phyloP scores from a whole-genome alignment of 2,329 filamentous ascomycete species.

The Neocucurbitaria cava region DNA sequence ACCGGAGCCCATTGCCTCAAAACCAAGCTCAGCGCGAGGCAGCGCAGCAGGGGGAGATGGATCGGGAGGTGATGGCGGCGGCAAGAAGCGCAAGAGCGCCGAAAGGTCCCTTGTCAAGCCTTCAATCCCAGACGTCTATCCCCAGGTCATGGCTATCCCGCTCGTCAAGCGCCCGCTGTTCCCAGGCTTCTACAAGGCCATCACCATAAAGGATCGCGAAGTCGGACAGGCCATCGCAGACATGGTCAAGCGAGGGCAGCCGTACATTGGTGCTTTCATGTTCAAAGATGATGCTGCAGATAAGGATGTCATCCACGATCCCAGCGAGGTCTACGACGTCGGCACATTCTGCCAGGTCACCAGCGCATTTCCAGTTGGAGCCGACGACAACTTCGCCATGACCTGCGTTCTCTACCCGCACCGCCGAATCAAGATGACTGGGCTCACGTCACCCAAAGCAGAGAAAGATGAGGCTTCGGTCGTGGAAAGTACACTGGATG shows the following conservation, averaged over 20 bases:
- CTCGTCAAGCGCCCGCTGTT: slow-evolving; percentile 94
- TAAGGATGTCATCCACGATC: slow-evolving; percentile 88
- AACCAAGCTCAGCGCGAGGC: slow-evolving; percentile 63
- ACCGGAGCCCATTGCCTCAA: slow-evolving; percentile 59
- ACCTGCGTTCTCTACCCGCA: slow-evolving; percentile 97
- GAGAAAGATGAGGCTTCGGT: slow-evolving; percentile 39
- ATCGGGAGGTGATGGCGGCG: slow-evolving; percentile 61
- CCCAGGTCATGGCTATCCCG: slow-evolving; percentile 95
- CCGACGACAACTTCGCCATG: slow-evolving; percentile 79
- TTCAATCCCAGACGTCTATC: slow-evolving; percentile 91
- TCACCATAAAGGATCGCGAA: slow-evolving; percentile 92
- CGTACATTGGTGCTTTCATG: slow-evolving; percentile 94
- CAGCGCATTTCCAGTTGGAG: slow-evolving; percentile 86
- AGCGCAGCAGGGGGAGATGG: slow-evolving; percentile 63
- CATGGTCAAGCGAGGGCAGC: slow-evolving; percentile 95
- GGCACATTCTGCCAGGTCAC: slow-evolving; percentile 98
- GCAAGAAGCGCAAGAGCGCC: slow-evolving; percentile 74
- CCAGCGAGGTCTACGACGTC: slow-evolving; percentile 91
- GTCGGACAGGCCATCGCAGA: slow-evolving; percentile 93
- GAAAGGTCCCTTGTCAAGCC: slow-evolving; percentile 86
- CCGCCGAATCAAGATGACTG: slow-evolving; percentile 88
- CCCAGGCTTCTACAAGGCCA: slow-evolving; percentile 98
- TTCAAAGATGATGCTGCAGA: slow-evolving; percentile 97
- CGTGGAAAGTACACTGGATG: slow-evolving; percentile 50
- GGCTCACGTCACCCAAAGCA: slow-evolving; percentile 72